Base-by-base conservation (phyloP, 1,139 yeast species). In the Geotrichum europaeum region DNA sequence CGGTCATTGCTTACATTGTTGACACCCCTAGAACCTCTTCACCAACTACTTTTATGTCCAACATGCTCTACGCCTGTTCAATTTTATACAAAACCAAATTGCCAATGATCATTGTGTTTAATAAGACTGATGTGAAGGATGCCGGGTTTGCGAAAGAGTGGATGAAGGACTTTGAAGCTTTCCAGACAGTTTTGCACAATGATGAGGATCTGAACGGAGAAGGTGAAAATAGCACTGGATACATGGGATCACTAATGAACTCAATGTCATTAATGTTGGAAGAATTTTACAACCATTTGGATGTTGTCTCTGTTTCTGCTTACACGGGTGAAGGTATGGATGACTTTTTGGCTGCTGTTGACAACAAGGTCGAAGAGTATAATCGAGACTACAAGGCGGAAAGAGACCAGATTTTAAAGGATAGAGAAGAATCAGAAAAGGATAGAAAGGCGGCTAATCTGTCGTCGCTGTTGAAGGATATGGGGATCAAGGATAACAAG, bases 51-150 rank as follows among this genome's bases (percentile, higher is more conserved):
- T 95, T 94, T 73, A 95, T 95, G 84, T 91, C 98, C 56, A 94
- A 94, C 74, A 95, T 95, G 99, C 81, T 95, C 54, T 95, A 95
- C 70, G 99, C 99, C 0, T 94, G 99, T 75, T 92, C 98, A 2
- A 94, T 95, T 58, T 80, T 95, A 60, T 95, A 95, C 78, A 95
- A 95, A 76, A 94, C 98, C 32, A 92, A 94, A 73, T 80, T 95
- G 60, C 99, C 99, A 36, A 91, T 95, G 97, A 87, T 95, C 69
- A 83, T 95, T 25, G 99, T 95, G 6, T 95, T 94, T 78, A 95
- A 95, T 76, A 95, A 95, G 76, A 89, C 95, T 1, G 99, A 95
- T 74, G 92, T 88, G 9, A 80, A 86, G 68, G 85, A 86, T 63
- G 90, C 96, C 0, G 85, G 83, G 59, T 91, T 91, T 75, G 97